These are phyloP conservation scores for Alternaria metachromatica DNA, from an alignment of 2,329 filamentous ascomycete genomes.

Conservation along the genomic window DNA sequence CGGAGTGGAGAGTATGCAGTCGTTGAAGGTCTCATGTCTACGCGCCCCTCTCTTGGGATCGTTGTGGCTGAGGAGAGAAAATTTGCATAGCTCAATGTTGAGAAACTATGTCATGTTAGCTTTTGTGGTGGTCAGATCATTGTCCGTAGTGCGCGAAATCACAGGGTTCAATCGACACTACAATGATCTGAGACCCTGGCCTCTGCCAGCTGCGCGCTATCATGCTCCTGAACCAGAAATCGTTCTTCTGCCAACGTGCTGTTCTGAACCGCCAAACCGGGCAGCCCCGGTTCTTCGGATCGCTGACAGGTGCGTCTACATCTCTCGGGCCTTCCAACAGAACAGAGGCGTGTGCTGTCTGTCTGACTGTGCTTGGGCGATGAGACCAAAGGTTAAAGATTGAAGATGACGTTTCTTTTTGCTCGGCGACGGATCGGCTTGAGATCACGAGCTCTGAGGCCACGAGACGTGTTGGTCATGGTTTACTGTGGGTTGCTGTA, in stretches of 20 bases:
- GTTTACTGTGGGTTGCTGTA: not conserved
- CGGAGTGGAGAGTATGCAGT: not conserved
- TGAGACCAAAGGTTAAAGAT: not conserved
- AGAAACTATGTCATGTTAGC: not conserved
- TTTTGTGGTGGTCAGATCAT: not conserved
- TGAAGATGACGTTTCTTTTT: not conserved
- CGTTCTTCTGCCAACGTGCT: not conserved
- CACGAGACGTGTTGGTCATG: not conserved
- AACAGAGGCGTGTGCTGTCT: not conserved
- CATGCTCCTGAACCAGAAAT: not conserved
- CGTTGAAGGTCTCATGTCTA: not conserved
- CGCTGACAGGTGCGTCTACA: not conserved
- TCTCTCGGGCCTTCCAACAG: not conserved
- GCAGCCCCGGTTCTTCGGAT: not conserved
- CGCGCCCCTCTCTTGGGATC: not conserved
- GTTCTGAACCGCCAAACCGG: not conserved
- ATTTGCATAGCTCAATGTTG: not conserved
- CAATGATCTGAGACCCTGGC: conserved; percentile 3
- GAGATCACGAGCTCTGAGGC: not conserved
- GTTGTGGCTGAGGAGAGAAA: not conserved
- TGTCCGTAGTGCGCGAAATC: not conserved
- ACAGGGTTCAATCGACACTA: not conserved
- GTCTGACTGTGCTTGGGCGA: not conserved
- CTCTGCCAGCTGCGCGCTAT: conserved; percentile 2
- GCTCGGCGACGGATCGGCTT: not conserved